Percentiles rank a stretch among this genome's conserved stretches.
Evolutionary conservation across 345 rosid genomes (phyloP).

Genomic region (Salix purpurea): DNA sequence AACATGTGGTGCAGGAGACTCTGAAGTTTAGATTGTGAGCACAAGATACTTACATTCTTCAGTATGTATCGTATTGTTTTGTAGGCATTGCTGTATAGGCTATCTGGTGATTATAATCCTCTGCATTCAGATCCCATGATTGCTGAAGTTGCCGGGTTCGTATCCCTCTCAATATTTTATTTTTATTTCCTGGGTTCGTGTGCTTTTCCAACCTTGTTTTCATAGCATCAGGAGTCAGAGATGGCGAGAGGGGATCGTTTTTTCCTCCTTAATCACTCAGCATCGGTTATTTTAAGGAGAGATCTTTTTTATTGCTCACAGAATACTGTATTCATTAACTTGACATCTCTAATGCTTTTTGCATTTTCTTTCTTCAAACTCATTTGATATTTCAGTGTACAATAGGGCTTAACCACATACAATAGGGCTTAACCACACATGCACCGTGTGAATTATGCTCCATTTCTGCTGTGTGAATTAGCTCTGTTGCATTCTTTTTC

Average conservation of each 20-base stretch:
- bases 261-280: not conserved
- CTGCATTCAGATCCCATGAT: constrained; percentile 80
- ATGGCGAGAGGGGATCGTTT: not conserved
- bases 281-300: not conserved
- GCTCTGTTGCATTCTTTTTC: not conserved
- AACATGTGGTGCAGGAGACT: not conserved
- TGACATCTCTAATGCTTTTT: not conserved
- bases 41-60: not conserved
- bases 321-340: not conserved
- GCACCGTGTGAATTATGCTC: not conserved
- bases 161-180: constrained; percentile 8
- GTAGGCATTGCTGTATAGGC: constrained; percentile 90
- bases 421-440: not conserved
- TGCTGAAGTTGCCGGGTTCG: constrained; percentile 83
- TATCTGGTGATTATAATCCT: constrained; percentile 95
- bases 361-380: not conserved
- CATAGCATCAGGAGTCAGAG: not conserved
- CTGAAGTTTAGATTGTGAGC: not conserved
- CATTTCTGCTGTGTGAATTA: not conserved
- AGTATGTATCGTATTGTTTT: not conserved
- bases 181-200: not conserved
- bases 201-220: not conserved
- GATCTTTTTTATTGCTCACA: not conserved
- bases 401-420: too few relatives aligned
- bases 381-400: not conserved